Conservation (phyloP, 208 protist species). For the Acanthamoeba royreba region DNA sequence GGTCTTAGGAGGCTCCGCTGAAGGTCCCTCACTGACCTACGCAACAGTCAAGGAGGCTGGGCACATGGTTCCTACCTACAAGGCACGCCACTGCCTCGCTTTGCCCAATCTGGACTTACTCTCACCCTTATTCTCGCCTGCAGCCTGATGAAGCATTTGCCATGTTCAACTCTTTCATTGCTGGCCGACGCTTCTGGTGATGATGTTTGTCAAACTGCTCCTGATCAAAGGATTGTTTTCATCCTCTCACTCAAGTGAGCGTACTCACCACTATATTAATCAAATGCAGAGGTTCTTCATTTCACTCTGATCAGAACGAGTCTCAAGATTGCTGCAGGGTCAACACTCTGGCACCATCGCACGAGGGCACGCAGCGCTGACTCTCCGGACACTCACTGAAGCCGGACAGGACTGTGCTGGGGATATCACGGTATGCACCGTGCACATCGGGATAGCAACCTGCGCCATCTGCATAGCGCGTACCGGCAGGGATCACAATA, state of each 20-base stretch:
- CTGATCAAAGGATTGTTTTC: too few species aligned
- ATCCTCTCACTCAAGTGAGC: too few species aligned
- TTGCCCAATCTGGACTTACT: background rate
- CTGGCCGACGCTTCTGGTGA: background rate
- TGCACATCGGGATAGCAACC: background rate
- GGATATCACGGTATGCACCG: background rate
- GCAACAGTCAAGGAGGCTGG: constrained; percentile 53
- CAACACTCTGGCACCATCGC: too few species aligned
- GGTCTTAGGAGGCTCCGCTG: background rate
- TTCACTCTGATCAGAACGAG: too few species aligned
- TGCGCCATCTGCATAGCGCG: background rate
- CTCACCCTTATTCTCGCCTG: background rate
- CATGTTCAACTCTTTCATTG: background rate
- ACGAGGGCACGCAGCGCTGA: background rate
- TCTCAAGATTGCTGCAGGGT: too few species aligned
- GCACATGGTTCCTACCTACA: constrained; percentile 51
- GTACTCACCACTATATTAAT: too few species aligned
- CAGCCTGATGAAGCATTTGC: background rate
- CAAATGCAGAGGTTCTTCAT: too few species aligned
- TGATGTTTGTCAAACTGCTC: too few species aligned
- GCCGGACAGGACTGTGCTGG: background rate
- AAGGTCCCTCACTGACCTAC: constrained; percentile 18
- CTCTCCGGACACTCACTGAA: background rate
- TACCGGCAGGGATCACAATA: background rate
- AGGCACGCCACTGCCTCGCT: background rate